Percentiles rank a stretch among this genome's conserved stretches.
phyloP scores from a whole-genome alignment of 208 protist species.

The Angomonas desouzai region DNA sequence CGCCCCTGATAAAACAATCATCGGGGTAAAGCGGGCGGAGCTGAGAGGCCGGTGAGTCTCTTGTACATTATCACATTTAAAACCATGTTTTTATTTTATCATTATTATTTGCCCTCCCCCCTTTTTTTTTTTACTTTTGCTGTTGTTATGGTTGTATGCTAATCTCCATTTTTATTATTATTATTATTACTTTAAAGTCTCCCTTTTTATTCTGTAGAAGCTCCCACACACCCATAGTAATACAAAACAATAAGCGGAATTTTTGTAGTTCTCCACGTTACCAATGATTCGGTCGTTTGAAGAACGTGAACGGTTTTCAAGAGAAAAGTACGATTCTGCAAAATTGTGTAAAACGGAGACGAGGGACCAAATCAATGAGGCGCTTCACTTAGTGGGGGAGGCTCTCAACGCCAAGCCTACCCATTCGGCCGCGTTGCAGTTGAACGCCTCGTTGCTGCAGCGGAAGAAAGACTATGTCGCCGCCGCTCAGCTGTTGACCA shows the following conservation, averaged over 20 bases:
- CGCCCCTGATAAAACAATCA: conserved; percentile 75
- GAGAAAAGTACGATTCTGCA: conserved; percentile 9
- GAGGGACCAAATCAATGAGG: conserved; percentile 29
- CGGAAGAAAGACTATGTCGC: conserved; percentile 26
- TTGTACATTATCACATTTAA: no score
- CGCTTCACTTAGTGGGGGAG: conserved; percentile 31
- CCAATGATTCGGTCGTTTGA: conserved; percentile 7
- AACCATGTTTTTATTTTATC: no score
- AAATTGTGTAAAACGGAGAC: conserved; percentile 34
- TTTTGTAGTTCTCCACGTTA: no score
- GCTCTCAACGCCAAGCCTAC: conserved; percentile 47
- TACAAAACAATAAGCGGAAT: no score
- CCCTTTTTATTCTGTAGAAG: not conserved
- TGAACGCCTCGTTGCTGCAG: conserved; percentile 37
- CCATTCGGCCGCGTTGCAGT: conserved; percentile 39
- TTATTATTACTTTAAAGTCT: no score
- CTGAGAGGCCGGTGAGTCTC: conserved; percentile 26
- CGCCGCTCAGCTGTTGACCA: conserved; percentile 56
- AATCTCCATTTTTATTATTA: not conserved
- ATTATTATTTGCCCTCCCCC: no score
- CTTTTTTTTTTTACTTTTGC: no score
- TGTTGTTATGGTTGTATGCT: not conserved
- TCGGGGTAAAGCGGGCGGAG: conserved; percentile 69
- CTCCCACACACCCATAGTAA: not conserved
- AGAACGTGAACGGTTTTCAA: not conserved